Base-by-base conservation (phyloP, 345 rosid species). In the Dipteronia dyeriana region DNA sequence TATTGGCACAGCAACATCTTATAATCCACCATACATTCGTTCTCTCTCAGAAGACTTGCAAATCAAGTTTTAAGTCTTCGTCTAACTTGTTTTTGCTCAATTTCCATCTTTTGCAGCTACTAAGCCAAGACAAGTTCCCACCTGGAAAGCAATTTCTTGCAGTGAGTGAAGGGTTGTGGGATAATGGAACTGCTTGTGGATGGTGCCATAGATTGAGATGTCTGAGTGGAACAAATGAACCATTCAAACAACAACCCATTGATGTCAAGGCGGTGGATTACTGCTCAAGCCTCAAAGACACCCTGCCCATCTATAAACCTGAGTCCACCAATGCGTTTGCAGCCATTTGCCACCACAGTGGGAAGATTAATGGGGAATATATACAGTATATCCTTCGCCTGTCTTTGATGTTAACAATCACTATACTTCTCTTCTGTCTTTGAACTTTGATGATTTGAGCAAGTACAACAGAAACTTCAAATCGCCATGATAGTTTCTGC, bases 251-350 rank as follows among this genome's bases (percentile, higher is more conserved):
- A 1, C 75, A 57, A 16, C 63, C 77, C 25, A 74, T 75, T 20
- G 84, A 77, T 11, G 88, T 81, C 14, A 78, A 73, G 62, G 85
- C 83, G 17, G 86, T 86, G 49, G 85, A 84, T 79, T 73, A 77
- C 75, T 81, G 88, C 73, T 31, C 65, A 26, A 26, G 26, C 26
- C 26, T 26, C 26, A 12, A 17, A 51, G 29, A 63, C 54, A 13
- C 86, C 86, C 49, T 83, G 86, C 62, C 83, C 84, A 4, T 76
- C 85, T 5, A 84, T 84, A 1, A 64, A 80, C 5, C 63, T 68
- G 57, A 22, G 73, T 75, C 84, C 38, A 75, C 38, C 10, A 77
- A 86, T 53, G 80, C 82, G 23, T 86, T 83, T 4, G 29, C 75
- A 39, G 79, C 84, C 20, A 11, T 81, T 47, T 76, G 85, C 0